Evolutionary conservation across 306 rosid species (phyloP).

Genomic region (cucumber (Cucumis sativus)): Cucumber_9930_V3 NC_026656.2:12373501-12374000

Average conservation of each 20-base stretch:
- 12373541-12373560: slow-evolving; percentile 27
- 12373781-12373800: background rate
- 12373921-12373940: background rate
- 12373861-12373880: background rate
- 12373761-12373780: background rate
- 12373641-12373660: background rate
- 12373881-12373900: background rate
- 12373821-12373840: background rate
- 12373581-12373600: slow-evolving; percentile 31
- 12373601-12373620: background rate
- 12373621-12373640: background rate
- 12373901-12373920: background rate
- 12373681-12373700: background rate
- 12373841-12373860: background rate
- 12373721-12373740: background rate
- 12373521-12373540: slow-evolving; percentile 15
- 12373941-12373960: background rate
- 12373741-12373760: background rate
- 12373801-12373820: background rate
- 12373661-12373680: background rate
- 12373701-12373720: background rate
- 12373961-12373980: background rate
- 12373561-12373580: slow-evolving; percentile 32
- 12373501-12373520: slow-evolving; percentile 31
- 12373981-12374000: background rate